Base-by-base conservation (phyloP, 768 basidiomycete species). In the Podaxis carcinomalis region DNA sequence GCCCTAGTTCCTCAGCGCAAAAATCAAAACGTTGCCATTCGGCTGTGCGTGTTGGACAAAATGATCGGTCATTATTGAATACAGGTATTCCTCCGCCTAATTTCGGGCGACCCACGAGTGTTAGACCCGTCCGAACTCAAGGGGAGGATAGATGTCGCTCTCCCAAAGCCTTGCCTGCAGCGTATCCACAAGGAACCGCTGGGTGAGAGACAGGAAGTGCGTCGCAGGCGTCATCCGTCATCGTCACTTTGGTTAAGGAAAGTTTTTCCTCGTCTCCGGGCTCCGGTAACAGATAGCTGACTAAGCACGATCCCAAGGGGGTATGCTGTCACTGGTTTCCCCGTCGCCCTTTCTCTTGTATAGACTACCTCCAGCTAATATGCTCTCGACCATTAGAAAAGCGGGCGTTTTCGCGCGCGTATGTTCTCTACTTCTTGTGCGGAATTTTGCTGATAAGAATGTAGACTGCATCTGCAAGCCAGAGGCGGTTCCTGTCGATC, bases 401-500 rank as follows among this genome's bases (percentile, higher is more conserved):
- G 84, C 85, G 63, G 75, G 83, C 65, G 77, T 82, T 66, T 72
- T 89, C 68, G 78, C 86, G 72, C 85, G 88, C 66, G 91, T 86
- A 78, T 67, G 78, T 75, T 10, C 53, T 36, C 19, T 50, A 7
- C 53, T 28, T 5, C 51, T 3, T 14, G 58, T 39, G 51, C 4
- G 27, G 19, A 37, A 32, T 56, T 19, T 51, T 40, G 28, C 51
- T 62, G 27, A 68, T 62, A 50, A 28, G 7, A 25, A 35, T 62
- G 32, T 68, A 91, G 89, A 76, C 79, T 73, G 83, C 80, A 67
- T 87, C 85, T 83, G 84, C 85, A 69, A 84, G 87, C 71, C 94
- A 95, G 83, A 91, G 82, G 78, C 92, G 95, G 65, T 90, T 87
- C 73, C 86, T 98, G 68, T 96, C 94, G 25, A 95, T 99, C 69